Evolutionary conservation across 768 basidiomycete species (phyloP), one percentile per base, ranked within the genome.

Genomic region (Boletus vinaceobasis): DNA sequence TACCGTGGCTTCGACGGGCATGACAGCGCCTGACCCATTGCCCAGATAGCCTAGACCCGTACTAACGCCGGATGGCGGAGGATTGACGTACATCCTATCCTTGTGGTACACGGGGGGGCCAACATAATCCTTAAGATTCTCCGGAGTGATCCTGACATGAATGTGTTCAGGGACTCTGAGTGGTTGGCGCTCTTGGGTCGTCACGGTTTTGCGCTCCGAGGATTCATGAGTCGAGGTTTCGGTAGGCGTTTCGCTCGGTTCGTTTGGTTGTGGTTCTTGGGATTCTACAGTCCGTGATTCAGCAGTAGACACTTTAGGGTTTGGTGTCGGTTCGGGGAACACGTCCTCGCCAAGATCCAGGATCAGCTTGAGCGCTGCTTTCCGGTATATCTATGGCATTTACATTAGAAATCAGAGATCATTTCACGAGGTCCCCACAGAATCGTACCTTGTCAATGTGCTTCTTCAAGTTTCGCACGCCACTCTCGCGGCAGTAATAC

Each of bases 401-500:
- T 7, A 17, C 32, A 5, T 57, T 5, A 1, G 14, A 26, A 15
- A 27, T 62, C 45, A 55, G 50, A 31, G 3, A 39, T 27, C 1
- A 17, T 29, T 19, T 7, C 10, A 35, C 13, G 26, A 38, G 9
- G 7, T 1, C 7, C 65, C 13, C n/a, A 29, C n/a, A 33, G 6
- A n/a, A 36, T 17, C 46, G 2, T 56, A 93, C 93, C 85, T 98
- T 98, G 66, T 99, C 96, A 51, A 99, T 96, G 65, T 95, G 90
- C 74, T 99, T 98, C 85, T 98, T 98, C 69, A 99, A 66, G 66
- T 94, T 93, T 46, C 97, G 79, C 31, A 99, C 97, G 42, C 97
- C 97, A 62, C 93, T 96, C 75, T 99, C 97, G 23, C 97, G 82
- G 68, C 93, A 95, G 71, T 98, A 98, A 71, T 94, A 98, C 68